Evolutionary conservation across 2,329 filamentous ascomycete genomes (phyloP), one percentile per base, ranked within the genome.

Genomic region (Amphichorda felina): DNA sequence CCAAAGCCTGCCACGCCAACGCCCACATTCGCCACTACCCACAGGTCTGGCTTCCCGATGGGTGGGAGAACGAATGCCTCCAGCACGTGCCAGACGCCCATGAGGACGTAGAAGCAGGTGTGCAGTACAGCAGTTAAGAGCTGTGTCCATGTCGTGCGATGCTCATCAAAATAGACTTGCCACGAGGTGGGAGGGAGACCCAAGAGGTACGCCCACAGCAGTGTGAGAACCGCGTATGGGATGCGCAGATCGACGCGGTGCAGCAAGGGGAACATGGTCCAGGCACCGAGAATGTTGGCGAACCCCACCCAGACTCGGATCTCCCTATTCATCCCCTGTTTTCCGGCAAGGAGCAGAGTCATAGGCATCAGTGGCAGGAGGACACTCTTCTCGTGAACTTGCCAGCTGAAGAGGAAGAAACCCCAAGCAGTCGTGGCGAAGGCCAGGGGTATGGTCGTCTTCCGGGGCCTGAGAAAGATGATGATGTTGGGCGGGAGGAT

Each of bases 361-460:
- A 93, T 94, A 0, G 91, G 91, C 54, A 96, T 74, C 32, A 98
- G 66, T 1, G 91, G 93, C 3, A 98, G 72, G 5, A 98, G 67
- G 0, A 94, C 86, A 45, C 88, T 95, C 70, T 98, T 98, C 62
- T 98, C 91, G 50, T 98, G 91, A 0, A 98, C 93, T 54, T 98
- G 91, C 55, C 94, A 98, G 48, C 86, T 93, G 62, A 93, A 96
- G 13, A 98, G 67, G 56, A 96, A 98, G 66, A 98, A 98, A 0
- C 82, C 89, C 91, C 91, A 98, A 2, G 88, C 83, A 0, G 84
- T 87, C 2, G 82, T 72, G 2, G 88, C 81, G 39, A 96, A 75
- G 0, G 84, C 84, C 25, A 84, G 70, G 1, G 87, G 87, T 11
- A 96, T 61, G 4, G 91, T 67, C 29, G 79, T 73, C 47, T 81